A percentile compares a stretch with the other conserved stretches of the same genome.
Evolutionary conservation across 129 eudicot species (phyloP).

Genomic region (Escallonia herrerae): DNA sequence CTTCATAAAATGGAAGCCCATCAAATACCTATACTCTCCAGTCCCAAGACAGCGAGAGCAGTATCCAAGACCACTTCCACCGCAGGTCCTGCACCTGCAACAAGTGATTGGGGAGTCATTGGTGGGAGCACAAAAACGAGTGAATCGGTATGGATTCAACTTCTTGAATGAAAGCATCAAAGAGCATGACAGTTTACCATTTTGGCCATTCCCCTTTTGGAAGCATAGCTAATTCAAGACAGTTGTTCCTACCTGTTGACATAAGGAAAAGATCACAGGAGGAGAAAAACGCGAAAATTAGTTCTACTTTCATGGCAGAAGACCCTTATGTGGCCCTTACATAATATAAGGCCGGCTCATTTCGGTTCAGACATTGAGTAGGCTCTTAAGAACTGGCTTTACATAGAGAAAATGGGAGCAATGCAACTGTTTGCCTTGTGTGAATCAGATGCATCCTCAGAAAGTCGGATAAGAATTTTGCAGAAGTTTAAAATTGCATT

Average conservation of each 20-base stretch:
- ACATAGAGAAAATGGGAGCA: too few relatives aligned
- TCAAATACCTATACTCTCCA: conserved; percentile 59
- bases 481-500: too few relatives aligned
- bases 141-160: not conserved
- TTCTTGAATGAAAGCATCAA: not conserved
- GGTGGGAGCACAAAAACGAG: not conserved
- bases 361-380: too few relatives aligned
- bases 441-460: too few relatives aligned
- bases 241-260: conserved; percentile 62
- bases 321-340: not conserved
- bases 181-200: conserved; percentile 45
- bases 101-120: not conserved
- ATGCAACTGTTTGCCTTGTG: too few relatives aligned
- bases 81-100: conserved; percentile 68
- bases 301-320: not conserved
- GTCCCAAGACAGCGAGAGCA: conserved; percentile 76
- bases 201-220: conserved; percentile 90
- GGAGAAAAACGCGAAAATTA: not conserved
- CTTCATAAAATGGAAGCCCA: conserved; percentile 72
- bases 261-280: not conserved
- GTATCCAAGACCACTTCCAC: conserved; percentile 75
- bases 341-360: too few relatives aligned
- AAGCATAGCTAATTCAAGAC: conserved; percentile 47
- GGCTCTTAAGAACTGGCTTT: too few relatives aligned
- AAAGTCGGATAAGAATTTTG: too few relatives aligned